Evolutionary conservation across 805 yeast genomes (phyloP).

Genomic region (Candida multigemmis): DNA sequence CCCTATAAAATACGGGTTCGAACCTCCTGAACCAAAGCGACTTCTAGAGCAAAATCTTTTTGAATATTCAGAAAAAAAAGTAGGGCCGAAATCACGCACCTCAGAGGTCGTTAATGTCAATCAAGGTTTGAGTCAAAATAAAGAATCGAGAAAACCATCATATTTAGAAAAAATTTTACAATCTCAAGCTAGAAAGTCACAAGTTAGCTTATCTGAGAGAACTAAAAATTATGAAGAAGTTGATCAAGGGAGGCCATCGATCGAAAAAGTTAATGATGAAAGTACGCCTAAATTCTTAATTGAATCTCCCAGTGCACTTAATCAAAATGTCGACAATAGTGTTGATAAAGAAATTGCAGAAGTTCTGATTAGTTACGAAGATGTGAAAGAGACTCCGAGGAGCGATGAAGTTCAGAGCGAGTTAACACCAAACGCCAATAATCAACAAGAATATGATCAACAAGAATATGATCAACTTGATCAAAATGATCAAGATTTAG

Average conservation of each 20-base stretch:
- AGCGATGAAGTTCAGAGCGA: not conserved
- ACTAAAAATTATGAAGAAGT: not conserved
- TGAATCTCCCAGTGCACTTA: not conserved
- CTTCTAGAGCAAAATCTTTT: conserved; percentile 1
- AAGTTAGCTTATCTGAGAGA: not conserved
- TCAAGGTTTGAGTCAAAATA: not conserved
- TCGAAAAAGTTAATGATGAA: conserved; percentile 1
- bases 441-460: not conserved
- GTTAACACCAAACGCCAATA: not conserved
- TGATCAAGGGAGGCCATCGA: conserved; percentile 1
- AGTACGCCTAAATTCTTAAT: not conserved
- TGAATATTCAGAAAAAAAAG: conserved; percentile 1
- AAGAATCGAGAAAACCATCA: conserved; percentile 7
- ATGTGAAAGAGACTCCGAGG: not conserved
- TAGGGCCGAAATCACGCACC: conserved; percentile 1
- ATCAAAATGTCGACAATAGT: not conserved
- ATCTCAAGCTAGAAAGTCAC: conserved; percentile 8
- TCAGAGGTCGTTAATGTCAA: not conserved
- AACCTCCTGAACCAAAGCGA: not conserved
- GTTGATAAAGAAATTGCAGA: not conserved
- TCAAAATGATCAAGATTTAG: not conserved
- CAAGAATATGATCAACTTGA: not conserved
- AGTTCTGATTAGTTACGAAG: not conserved
- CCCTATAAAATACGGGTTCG: not conserved
- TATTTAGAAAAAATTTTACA: conserved; percentile 24